These are phyloP conservation scores for Dichomitus squalens DNA, from an alignment of 1,284 basidiomycete genomes.

Conservation along the genomic window DNA sequence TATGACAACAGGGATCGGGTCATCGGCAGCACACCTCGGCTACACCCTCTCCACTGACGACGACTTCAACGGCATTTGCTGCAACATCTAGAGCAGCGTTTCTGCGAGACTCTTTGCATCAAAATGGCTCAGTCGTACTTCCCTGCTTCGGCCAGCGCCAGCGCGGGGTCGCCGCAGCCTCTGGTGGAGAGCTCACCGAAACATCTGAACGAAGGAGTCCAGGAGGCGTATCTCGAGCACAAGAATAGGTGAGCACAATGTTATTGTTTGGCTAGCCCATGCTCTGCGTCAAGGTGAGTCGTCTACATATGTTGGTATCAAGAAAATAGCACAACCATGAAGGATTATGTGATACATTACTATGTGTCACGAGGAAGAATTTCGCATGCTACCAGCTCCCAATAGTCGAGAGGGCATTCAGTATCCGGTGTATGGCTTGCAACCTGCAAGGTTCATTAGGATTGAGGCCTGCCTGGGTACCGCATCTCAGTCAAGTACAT, in stretches of 20 bases:
- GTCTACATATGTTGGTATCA: background rate
- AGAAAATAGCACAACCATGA: no score
- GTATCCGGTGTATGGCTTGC: no score
- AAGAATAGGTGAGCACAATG: slow-evolving; percentile 60
- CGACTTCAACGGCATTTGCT: slow-evolving; percentile 14
- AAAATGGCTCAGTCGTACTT: slow-evolving; percentile 34
- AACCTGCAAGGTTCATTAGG: no score
- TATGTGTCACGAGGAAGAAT: no score
- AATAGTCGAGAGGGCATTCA: no score
- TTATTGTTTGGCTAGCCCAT: background rate
- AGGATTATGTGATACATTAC: no score
- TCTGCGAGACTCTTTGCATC: slow-evolving; percentile 20
- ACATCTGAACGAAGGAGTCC: slow-evolving; percentile 53
- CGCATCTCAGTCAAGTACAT: no score
- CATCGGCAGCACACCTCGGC: slow-evolving; percentile 5
- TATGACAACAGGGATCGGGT: background rate
- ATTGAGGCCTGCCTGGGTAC: no score
- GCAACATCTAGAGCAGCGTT: slow-evolving; percentile 18
- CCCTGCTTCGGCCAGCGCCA: slow-evolving; percentile 20
- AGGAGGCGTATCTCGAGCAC: slow-evolving; percentile 72
- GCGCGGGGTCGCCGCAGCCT: slow-evolving; percentile 21
- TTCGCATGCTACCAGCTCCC: no score
- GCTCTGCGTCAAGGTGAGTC: background rate
- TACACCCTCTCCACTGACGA: slow-evolving; percentile 22
- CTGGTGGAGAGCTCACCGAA: slow-evolving; percentile 26